Evolutionary conservation across 2,329 filamentous ascomycete genomes (phyloP).

Genomic region (Pseudogymnoascus sp.): DNA sequence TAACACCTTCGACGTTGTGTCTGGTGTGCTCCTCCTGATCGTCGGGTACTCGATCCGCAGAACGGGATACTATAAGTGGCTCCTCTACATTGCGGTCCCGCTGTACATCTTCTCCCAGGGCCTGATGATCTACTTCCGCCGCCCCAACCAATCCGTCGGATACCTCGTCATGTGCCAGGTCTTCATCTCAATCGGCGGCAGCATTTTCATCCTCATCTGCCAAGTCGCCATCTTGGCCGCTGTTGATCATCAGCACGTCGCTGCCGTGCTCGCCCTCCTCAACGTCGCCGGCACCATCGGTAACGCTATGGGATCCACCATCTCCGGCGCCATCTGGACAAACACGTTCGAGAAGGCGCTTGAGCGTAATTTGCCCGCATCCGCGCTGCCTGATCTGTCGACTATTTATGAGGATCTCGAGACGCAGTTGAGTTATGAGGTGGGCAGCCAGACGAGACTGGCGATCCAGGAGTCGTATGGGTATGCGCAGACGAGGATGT

Average conservation of each 20-base stretch:
- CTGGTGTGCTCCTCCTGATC: slow-evolving; percentile 38
- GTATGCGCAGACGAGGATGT: slow-evolving; percentile 42
- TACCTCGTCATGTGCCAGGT: slow-evolving; percentile 54
- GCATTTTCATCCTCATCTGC: slow-evolving; percentile 47
- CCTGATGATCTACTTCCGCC: slow-evolving; percentile 51
- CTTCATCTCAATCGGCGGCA: slow-evolving; percentile 49
- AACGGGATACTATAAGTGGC: slow-evolving; percentile 45
- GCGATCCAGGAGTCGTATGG: slow-evolving; percentile 54
- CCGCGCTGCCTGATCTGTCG: slow-evolving; percentile 30
- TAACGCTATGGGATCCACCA: slow-evolving; percentile 48
- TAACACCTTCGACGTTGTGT: slow-evolving; percentile 38
- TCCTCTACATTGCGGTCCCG: slow-evolving; percentile 44
- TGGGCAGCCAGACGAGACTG: slow-evolving; percentile 33
- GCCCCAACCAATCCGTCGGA: slow-evolving; percentile 40
- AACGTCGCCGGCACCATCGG: slow-evolving; percentile 53
- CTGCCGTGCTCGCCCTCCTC: slow-evolving; percentile 50
- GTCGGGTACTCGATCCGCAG: slow-evolving; percentile 41
- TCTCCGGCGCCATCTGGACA: slow-evolving; percentile 58
- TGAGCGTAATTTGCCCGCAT: slow-evolving; percentile 39
- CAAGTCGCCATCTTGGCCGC: slow-evolving; percentile 51
- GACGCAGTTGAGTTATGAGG: slow-evolving; percentile 42
- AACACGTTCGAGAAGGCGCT: slow-evolving; percentile 48
- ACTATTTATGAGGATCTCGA: slow-evolving; percentile 46
- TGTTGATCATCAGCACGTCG: slow-evolving; percentile 49
- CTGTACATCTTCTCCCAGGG: slow-evolving; percentile 45